phyloP scores from a whole-genome alignment of 805 yeast species.

The Wickerhamomyces alni region DNA sequence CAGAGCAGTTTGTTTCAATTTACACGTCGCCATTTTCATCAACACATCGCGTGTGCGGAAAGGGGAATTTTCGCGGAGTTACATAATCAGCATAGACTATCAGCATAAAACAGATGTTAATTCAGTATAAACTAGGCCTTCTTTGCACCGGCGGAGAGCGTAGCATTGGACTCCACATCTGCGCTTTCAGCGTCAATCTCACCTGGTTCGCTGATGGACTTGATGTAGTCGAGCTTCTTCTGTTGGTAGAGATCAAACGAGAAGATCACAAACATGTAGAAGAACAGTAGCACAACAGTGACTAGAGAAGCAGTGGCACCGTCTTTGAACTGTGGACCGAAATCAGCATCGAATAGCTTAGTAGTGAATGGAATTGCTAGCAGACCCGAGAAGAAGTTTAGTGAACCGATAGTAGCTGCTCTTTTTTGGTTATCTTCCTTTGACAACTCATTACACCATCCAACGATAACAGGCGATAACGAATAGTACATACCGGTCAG shows the following conservation, averaged over 20 bases:
- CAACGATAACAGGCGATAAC: slow-evolving; percentile 13
- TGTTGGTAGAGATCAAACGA: slow-evolving; percentile 18
- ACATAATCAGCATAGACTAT: too few relatives aligned
- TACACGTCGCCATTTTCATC: too few relatives aligned
- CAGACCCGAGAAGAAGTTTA: slow-evolving; percentile 15
- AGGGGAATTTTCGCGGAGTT: too few relatives aligned
- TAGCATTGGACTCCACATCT: too few relatives aligned
- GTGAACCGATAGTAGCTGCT: slow-evolving; percentile 18
- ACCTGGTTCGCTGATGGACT: not conserved
- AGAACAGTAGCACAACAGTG: slow-evolving; percentile 6
- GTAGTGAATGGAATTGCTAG: slow-evolving; percentile 14
- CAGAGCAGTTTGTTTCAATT: too few relatives aligned
- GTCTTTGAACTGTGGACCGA: slow-evolving; percentile 12
- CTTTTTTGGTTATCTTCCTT: slow-evolving; percentile 21
- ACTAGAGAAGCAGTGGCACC: slow-evolving; percentile 14
- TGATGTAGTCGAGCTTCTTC: slow-evolving; percentile 12
- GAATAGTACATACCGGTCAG: slow-evolving; percentile 14
- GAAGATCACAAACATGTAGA: slow-evolving; percentile 12
- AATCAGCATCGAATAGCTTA: slow-evolving; percentile 13
- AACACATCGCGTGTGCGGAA: too few relatives aligned
- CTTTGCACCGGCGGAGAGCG: too few relatives aligned
- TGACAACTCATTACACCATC: slow-evolving; percentile 21
- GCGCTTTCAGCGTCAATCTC: too few relatives aligned
- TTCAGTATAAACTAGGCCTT: too few relatives aligned
- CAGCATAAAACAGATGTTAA: too few relatives aligned